A percentile compares a stretch with the other conserved stretches of the same genome.
Conservation (phyloP, 164 flowering plant species). For the Magnolia kwangsiensis region DNA sequence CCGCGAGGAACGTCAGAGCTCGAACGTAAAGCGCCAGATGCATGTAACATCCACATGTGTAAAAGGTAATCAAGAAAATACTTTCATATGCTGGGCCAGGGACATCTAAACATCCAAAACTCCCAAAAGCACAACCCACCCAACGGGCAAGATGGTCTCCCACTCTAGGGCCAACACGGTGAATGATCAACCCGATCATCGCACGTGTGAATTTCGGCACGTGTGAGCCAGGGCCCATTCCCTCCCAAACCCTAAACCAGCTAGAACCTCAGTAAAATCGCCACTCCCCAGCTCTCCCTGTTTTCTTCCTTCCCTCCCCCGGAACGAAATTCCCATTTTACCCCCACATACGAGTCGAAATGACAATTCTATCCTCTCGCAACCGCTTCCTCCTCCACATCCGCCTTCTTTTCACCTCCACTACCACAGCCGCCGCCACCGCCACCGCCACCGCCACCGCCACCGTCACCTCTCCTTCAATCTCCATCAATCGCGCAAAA, state of each 20-base stretch:
- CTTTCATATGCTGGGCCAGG: neutral
- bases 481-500: constrained; percentile 8
- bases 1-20: too few species aligned
- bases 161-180: too few species aligned
- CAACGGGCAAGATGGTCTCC: too few species aligned
- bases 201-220: neutral
- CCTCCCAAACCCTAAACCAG: neutral
- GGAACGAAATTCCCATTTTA: neutral
- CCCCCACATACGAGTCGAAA: neutral
- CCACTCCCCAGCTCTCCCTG: neutral
- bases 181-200: neutral
- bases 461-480: neutral
- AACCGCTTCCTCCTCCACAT: neutral
- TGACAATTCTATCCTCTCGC: neutral
- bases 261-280: too few species aligned
- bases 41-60: too few species aligned
- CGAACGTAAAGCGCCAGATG: too few species aligned
- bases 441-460: neutral
- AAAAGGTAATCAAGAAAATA: too few species aligned
- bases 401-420: neutral
- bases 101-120: neutral
- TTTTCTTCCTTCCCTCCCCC: neutral
- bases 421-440: neutral
- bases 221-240: neutral
- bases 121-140: too few species aligned